These are phyloP conservation scores for Colletotrichum sp. DNA, from an alignment of 2,329 filamentous ascomycete species.

Conservation along the genomic window DNA sequence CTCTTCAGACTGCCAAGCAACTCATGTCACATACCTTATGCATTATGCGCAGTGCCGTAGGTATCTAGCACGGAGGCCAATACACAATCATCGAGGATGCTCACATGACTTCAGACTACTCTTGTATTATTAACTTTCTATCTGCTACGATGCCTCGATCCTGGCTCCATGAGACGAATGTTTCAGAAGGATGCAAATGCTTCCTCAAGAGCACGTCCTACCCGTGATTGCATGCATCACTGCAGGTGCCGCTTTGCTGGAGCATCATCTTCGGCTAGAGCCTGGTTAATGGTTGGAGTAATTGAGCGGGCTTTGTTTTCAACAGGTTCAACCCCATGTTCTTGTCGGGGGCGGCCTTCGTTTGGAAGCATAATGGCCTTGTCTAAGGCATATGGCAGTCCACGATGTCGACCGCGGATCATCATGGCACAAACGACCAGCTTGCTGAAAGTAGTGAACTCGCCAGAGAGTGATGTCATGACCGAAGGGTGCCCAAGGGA, in stretches of 20 bases:
- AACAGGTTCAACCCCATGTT: background rate
- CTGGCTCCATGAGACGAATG: background rate
- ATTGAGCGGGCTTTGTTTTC: accelerated
- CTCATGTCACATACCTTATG: background rate
- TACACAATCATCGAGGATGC: background rate
- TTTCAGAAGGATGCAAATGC: background rate
- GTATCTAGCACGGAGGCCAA: background rate
- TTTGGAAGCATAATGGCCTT: constrained; percentile 31
- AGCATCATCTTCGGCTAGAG: background rate
- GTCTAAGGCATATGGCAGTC: constrained; percentile 37
- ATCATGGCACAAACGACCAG: constrained; percentile 42
- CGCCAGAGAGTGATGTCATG: constrained; percentile 31
- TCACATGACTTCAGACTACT: background rate
- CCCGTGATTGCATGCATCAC: background rate
- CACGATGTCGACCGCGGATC: constrained; percentile 40
- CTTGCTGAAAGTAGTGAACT: constrained; percentile 38
- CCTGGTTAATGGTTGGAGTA: background rate
- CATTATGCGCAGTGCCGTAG: background rate
- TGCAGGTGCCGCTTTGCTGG: background rate
- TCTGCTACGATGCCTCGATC: background rate
- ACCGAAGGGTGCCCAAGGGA: constrained; percentile 36
- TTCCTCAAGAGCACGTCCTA: background rate
- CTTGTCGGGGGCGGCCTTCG: background rate
- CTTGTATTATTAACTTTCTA: background rate
- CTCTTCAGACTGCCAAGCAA: background rate